phyloP scores from a whole-genome alignment of 2,329 filamentous ascomycete species.

The Colletotrichum musae region DNA sequence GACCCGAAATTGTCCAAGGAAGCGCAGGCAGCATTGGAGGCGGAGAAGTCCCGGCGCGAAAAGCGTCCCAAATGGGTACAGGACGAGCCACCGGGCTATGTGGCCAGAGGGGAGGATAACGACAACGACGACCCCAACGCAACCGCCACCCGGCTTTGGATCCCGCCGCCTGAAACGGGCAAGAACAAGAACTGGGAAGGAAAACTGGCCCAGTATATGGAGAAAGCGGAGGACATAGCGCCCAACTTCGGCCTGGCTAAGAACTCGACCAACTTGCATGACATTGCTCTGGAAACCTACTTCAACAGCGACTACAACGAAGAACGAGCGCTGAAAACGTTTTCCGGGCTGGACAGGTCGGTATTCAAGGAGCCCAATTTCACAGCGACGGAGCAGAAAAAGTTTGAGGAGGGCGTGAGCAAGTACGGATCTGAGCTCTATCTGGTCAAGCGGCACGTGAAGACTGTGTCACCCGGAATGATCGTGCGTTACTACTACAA shows the following conservation, averaged over 20 bases:
- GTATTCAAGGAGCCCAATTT: slow-evolving; percentile 89
- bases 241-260: slow-evolving; percentile 79
- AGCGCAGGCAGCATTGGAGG: slow-evolving; percentile 82
- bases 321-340: slow-evolving; percentile 77
- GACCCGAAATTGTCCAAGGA: slow-evolving; percentile 86
- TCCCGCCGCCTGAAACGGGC: slow-evolving; percentile 74
- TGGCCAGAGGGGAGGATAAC: slow-evolving; percentile 85
- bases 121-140: slow-evolving; percentile 79
- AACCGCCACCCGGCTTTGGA: slow-evolving; percentile 84
- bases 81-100: slow-evolving; percentile 90
- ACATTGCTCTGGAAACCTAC: slow-evolving; percentile 84
- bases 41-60: slow-evolving; percentile 83
- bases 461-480: slow-evolving; percentile 82
- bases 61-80: slow-evolving; percentile 93
- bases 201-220: slow-evolving; percentile 79
- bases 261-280: slow-evolving; percentile 87
- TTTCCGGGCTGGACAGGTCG: slow-evolving; percentile 77
- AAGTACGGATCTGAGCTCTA: slow-evolving; percentile 94
- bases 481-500: slow-evolving; percentile 96
- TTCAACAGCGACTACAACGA: slow-evolving; percentile 80
- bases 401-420: slow-evolving; percentile 90
- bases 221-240: slow-evolving; percentile 74
- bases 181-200: slow-evolving; percentile 74
- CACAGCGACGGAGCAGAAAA: slow-evolving; percentile 83
- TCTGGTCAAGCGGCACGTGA: slow-evolving; percentile 86